phyloP scores from a whole-genome alignment of 1,284 basidiomycete species.

The Cutaneotrichosporon sp. region DNA sequence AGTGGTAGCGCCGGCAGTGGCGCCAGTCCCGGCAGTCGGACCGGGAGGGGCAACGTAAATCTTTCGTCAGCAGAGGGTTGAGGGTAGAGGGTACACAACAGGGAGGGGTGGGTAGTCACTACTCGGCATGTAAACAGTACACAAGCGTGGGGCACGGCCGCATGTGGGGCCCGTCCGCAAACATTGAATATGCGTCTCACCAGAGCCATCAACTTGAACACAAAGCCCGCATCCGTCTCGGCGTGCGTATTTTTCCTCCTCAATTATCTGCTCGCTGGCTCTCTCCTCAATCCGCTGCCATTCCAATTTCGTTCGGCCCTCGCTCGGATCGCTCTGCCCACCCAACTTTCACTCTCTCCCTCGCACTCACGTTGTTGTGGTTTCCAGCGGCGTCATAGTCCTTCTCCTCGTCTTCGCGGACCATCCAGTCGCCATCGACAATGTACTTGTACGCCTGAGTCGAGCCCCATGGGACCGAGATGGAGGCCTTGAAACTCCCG shows the following conservation, averaged over 20 bases:
- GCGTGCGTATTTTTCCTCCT: too few relatives aligned
- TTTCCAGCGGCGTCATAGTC: slow-evolving; percentile 54
- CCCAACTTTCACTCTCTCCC: not conserved
- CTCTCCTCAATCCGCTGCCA: too few relatives aligned
- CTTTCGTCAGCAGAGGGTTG: slow-evolving; percentile 13
- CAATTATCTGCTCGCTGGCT: not conserved
- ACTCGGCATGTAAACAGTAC: not conserved
- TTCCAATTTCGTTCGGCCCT: too few relatives aligned
- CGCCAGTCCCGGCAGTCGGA: slow-evolving; percentile 6
- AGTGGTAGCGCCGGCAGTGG: not conserved
- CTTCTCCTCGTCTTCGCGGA: slow-evolving; percentile 53
- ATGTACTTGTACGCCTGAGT: slow-evolving; percentile 54
- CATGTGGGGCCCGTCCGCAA: too few relatives aligned
- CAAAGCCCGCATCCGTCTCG: too few relatives aligned
- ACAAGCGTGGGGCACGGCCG: too few relatives aligned
- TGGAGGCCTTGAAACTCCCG: slow-evolving; percentile 40
- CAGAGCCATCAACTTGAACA: too few relatives aligned
- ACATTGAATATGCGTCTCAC: not conserved
- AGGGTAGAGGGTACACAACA: not conserved
- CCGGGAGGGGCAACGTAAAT: slow-evolving; percentile 44
- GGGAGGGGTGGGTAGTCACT: slow-evolving; percentile 3
- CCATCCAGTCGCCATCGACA: slow-evolving; percentile 54
- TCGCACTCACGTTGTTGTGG: slow-evolving; percentile 51
- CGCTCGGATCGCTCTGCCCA: too few relatives aligned
- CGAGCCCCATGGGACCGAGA: slow-evolving; percentile 49